Conservation (phyloP, 1,284 basidiomycete species). For the Melanopsichium pennsylvanicum region DNA sequence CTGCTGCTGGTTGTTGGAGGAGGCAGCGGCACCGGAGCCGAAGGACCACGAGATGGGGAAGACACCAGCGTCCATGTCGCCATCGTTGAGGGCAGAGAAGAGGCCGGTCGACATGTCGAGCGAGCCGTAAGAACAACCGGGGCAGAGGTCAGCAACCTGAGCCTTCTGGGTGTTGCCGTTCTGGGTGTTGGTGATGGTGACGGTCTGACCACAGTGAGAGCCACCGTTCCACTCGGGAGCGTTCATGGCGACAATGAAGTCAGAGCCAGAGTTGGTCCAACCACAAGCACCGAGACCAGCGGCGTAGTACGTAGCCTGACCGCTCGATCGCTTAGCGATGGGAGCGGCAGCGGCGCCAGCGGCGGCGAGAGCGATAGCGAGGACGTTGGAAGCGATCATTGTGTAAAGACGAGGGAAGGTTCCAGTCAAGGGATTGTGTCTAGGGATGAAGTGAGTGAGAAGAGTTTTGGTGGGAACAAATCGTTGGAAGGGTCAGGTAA, state of each 20-base stretch:
- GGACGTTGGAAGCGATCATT: conserved; percentile 55
- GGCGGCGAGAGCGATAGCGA: conserved; percentile 44
- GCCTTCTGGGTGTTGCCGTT: conserved; percentile 74
- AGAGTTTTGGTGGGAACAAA: conserved; percentile 3
- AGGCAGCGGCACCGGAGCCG: conserved; percentile 31
- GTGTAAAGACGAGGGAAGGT: conserved; percentile 13
- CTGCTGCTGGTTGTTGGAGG: conserved; percentile 41
- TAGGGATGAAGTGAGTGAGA: neutral
- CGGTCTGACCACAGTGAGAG: conserved; percentile 71
- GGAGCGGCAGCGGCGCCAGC: conserved; percentile 52
- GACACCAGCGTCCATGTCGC: conserved; percentile 57
- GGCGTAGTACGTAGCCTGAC: conserved; percentile 58
- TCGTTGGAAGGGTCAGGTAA: neutral
- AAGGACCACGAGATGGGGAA: conserved; percentile 60
- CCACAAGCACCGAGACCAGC: conserved; percentile 50
- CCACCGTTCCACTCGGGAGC: conserved; percentile 51
- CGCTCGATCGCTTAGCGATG: conserved; percentile 40
- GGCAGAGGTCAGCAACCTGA: conserved; percentile 76
- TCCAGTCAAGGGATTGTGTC: too few species aligned
- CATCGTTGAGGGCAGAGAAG: conserved; percentile 69
- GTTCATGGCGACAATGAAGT: conserved; percentile 62
- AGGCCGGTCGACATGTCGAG: conserved; percentile 81
- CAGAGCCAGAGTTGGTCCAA: conserved; percentile 48
- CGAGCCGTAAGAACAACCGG: conserved; percentile 75
- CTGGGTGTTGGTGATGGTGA: conserved; percentile 72